phyloP scores from a whole-genome alignment of 805 yeast species.

The Yarrowia sp. region DNA sequence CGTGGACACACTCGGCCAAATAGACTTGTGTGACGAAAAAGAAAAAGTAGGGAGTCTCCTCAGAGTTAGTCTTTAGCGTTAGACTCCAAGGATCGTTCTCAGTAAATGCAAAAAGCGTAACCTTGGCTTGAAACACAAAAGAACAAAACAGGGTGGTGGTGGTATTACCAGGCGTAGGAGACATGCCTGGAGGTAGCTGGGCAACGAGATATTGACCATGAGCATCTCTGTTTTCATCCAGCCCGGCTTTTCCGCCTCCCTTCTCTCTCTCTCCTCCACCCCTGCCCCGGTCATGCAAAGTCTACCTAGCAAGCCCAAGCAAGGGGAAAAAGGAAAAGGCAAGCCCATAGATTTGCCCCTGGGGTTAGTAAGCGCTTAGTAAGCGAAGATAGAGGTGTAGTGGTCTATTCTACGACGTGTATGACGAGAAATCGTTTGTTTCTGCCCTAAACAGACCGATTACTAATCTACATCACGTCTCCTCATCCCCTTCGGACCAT shows the following conservation, averaged over 20 bases:
- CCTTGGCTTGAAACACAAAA: conserved; percentile 2
- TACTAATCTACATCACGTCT: no score
- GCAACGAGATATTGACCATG: no score
- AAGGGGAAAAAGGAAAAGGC: conserved; percentile 32
- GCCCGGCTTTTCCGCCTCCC: no score
- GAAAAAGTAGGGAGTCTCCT: not conserved
- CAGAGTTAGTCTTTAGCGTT: conserved; percentile 4
- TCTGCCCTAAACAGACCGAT: no score
- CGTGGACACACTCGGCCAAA: conserved; percentile 34
- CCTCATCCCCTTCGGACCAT: not conserved
- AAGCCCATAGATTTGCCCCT: conserved; percentile 30
- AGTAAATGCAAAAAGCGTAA: conserved; percentile 23
- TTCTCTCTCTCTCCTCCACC: not conserved
- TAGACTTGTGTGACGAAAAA: conserved; percentile 28
- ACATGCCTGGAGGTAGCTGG: no score
- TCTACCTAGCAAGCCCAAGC: conserved; percentile 29
- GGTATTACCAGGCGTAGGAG: not conserved
- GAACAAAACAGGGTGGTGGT: conserved; percentile 8
- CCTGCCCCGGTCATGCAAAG: conserved; percentile 32
- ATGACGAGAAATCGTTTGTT: no score
- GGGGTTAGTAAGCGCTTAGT: not conserved
- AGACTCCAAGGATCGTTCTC: conserved; percentile 16
- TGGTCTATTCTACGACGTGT: not conserved
- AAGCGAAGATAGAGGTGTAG: not conserved
- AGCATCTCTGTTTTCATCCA: no score